Evolutionary conservation across 2,329 filamentous ascomycete species (phyloP), one percentile per base, ranked within the genome.

Genomic region (Ilyonectria sp.): DNA sequence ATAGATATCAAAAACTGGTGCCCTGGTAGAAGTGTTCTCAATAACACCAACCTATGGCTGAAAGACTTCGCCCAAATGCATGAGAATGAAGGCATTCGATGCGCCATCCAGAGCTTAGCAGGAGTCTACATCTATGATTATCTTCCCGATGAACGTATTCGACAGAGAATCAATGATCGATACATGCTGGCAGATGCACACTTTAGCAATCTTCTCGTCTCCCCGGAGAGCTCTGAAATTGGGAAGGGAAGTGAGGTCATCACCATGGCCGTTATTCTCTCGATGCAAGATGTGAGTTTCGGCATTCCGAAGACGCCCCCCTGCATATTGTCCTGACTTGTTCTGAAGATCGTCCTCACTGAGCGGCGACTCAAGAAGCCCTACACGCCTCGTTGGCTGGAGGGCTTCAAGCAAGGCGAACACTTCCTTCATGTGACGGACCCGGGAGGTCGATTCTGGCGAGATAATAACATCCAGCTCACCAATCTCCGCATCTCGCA

Each of bases 121-220:
- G 81, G 81, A 2, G 78, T 82, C 1, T 83, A 83, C 33, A 79
- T 83, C 6, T 81, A 82, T 62, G 82, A 83, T 62, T 83, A 83
- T 37, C 63, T 78, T 17, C 81, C 80, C 1, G 70, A 76, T 31
- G 75, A 80, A 9, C 66, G 67, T 6, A 71, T 83, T 13, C 74
- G 76, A 17, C 70, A 70, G 10, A 74, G 77, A 13, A 78, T 82
- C 58, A 82, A 82, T 49, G 60, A 76, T 11, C 75, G 76, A 21
- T 82, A 81, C 63, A 46, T 52, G 11, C 59, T 69, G 19, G 79
- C 80, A 4, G 79, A 81, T 46, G 33, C 65, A 3, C 77, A 80
- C 5, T 73, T 82, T 29, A 74, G 70, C 15, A 53, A 67, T 6
- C 70, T 82, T 31, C 74, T 82, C 0, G 70, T 71, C 29, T 65